Conservation (phyloP, 1,284 basidiomycete genomes). For the Trichosporon sp. region DNA sequence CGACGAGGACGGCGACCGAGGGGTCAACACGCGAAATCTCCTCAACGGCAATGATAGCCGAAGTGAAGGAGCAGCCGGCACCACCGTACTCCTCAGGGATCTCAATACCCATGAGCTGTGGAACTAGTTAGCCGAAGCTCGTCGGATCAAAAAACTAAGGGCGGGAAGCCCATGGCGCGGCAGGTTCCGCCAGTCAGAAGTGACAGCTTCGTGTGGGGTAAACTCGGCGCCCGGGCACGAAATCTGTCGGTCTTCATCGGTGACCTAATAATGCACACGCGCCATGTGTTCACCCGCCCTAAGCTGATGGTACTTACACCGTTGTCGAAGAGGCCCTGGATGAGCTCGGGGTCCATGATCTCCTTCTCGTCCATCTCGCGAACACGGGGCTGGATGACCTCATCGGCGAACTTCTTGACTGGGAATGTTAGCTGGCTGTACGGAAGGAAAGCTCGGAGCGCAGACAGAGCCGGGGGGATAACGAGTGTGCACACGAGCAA, state of each 20-base stretch:
- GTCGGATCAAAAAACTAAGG: not conserved
- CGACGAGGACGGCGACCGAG: conserved; percentile 92
- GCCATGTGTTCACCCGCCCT: not conserved
- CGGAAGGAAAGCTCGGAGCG: not conserved
- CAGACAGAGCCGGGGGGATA: not conserved
- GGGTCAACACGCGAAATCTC: conserved; percentile 96
- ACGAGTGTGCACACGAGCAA: not conserved
- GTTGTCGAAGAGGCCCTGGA: conserved; percentile 91
- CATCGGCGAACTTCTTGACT: conserved; percentile 85
- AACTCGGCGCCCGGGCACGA: not conserved
- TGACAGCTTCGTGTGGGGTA: not conserved
- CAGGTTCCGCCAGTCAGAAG: not conserved
- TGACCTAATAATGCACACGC: not conserved
- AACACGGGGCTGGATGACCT: conserved; percentile 87
- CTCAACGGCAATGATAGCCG: conserved; percentile 87
- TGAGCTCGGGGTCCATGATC: conserved; percentile 78
- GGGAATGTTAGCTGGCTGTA: not conserved
- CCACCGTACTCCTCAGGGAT: conserved; percentile 82
- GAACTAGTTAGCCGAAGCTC: not conserved
- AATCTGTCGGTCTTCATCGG: conserved; percentile 14
- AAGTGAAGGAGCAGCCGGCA: conserved; percentile 87
- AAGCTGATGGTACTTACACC: conserved; percentile 66
- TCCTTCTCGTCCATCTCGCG: conserved; percentile 98
- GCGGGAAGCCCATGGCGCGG: conserved; percentile 7
- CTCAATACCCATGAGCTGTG: conserved; percentile 94